Evolutionary conservation across 2,329 filamentous ascomycete species (phyloP), one percentile per base, ranked within the genome.

Genomic region (Aspergillus udagawae): DNA sequence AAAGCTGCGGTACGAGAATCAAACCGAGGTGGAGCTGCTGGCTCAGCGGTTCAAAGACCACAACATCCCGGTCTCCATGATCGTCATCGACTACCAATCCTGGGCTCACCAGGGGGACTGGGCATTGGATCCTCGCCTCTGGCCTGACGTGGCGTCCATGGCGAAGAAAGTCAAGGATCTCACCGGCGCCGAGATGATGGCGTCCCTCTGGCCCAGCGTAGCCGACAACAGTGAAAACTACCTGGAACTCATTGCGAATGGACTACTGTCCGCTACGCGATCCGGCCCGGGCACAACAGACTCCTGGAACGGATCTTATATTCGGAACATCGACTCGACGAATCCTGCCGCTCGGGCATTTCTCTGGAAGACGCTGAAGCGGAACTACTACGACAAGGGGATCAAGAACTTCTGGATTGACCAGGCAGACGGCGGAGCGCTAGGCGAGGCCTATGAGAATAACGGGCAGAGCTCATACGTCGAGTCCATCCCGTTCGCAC

Each of bases 181-280:
- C 60, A 75, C 71, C 1, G 70, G 76, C 0, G 80, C 87, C 35
- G 83, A 87, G 63, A 77, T 86, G 25, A 87, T 88, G 84, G 83
- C 87, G 0, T 86, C 83, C 0, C 81, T 88, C 54, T 88, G 86
- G 85, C 85, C 85, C 0, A 86, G 83, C 0, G 84, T 87, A 0
- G 82, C 86, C 44, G 76, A 77, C 9, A 64, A 70, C 1, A 83
- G 80, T 1, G 79, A 83, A 42, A 86, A 86, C 66, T 87, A 81
- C 63, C 62, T 75, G 1, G 80, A 85, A 56, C 86, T 87, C 82
- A 69, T 84, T 0, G 80, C 83, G 49, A 75, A 77, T 10, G 85
- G 86, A 0, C 75, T 80, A 3, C 76, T 88, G 0, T 82, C 86
- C 47, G 80, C 83, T 0, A 77, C 75, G 3, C 83, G 86, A 57